Percentiles rank a stretch among this genome's conserved stretches.
Evolutionary conservation across 2,329 filamentous ascomycete genomes (phyloP).

Genomic region (Zymoseptoria tritici): DNA sequence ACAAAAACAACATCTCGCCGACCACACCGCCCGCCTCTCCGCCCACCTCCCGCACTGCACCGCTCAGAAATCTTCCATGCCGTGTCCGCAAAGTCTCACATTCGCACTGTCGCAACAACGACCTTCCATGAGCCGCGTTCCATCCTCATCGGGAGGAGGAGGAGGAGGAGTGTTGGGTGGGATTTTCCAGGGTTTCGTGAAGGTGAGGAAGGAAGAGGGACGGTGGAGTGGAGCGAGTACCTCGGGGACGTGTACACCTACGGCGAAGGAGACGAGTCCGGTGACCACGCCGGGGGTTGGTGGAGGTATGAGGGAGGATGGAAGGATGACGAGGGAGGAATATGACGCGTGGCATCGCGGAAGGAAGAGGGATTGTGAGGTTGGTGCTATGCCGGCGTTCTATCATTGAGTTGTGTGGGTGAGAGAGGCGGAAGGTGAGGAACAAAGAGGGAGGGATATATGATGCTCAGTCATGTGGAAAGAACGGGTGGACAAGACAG

Average conservation of each 20-base stretch:
- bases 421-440: too few species aligned
- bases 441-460: too few species aligned
- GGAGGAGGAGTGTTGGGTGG: slow-evolving; percentile 19
- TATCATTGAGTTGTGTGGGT: background rate
- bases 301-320: slow-evolving; percentile 5
- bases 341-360: slow-evolving; percentile 23
- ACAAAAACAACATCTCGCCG: slow-evolving; percentile 9
- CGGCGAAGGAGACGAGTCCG: slow-evolving; percentile 9
- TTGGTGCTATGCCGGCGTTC: slow-evolving; percentile 2
- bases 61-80: slow-evolving; percentile 8
- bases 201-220: background rate
- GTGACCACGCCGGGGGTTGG: slow-evolving; percentile 8
- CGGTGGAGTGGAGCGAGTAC: background rate
- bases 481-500: too few species aligned
- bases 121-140: slow-evolving; percentile 14
- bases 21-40: slow-evolving; percentile 10
- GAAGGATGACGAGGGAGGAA: slow-evolving; percentile 20
- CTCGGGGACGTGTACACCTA: background rate
- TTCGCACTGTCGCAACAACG: slow-evolving; percentile 16
- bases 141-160: slow-evolving; percentile 17
- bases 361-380: slow-evolving; percentile 26
- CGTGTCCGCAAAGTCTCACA: slow-evolving; percentile 9
- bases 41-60: slow-evolving; percentile 2
- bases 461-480: too few species aligned
- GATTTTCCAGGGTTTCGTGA: slow-evolving; percentile 21